Conservation (phyloP, 2,329 filamentous ascomycete genomes). For the Exophiala aquamarina region DNA sequence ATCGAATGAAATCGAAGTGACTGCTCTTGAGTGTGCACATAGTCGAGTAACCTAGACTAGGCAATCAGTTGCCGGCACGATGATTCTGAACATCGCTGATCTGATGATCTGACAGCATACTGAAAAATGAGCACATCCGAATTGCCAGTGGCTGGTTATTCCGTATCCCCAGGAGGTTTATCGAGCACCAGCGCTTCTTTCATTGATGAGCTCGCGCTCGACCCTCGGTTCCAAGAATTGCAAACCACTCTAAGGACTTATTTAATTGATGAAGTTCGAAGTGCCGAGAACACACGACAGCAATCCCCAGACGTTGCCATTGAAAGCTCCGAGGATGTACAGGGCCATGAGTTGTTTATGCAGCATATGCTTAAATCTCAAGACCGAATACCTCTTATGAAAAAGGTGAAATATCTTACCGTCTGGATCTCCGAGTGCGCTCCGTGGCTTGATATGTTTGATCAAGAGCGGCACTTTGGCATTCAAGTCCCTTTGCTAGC, state of each 20-base stretch:
- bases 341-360: constrained; percentile 1
- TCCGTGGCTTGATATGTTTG: constrained; percentile 57
- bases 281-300: constrained; percentile 1
- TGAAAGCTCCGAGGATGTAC: neutral
- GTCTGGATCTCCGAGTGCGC: constrained; percentile 9
- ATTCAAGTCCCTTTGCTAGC: constrained; percentile 43
- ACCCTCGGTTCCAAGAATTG: constrained; percentile 15
- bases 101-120: too few species aligned
- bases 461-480: constrained; percentile 53
- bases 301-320: neutral
- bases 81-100: too few species aligned
- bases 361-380: neutral
- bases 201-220: constrained; percentile 8
- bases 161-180: too few species aligned
- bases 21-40: too few species aligned
- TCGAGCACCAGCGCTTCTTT: too few species aligned
- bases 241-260: constrained; percentile 12
- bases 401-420: constrained; percentile 1
- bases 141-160: too few species aligned
- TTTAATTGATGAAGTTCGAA: constrained; percentile 7
- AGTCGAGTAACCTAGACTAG: too few species aligned
- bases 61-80: too few species aligned
- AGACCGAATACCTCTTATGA: constrained; percentile 6
- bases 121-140: too few species aligned
- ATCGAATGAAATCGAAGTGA: too few species aligned